Evolutionary conservation across 805 yeast genomes (phyloP).

Genomic region (Debaryomyces castellii): DNA sequence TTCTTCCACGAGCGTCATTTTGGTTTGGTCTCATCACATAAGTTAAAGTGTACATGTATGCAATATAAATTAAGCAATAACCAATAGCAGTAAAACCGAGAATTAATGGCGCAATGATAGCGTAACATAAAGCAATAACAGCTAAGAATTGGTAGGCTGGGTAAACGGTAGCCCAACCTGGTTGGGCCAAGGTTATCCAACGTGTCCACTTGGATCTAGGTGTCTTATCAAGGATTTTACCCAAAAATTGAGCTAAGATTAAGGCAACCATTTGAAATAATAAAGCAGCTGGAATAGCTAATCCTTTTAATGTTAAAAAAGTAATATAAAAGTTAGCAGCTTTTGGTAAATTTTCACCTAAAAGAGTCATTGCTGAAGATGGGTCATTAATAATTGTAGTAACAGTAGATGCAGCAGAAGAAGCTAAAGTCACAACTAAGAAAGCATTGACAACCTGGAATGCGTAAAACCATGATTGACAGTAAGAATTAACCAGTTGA

Average conservation of each 20-base stretch:
- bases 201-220: conserved; percentile 93
- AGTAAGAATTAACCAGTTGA: conserved; percentile 74
- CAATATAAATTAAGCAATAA: conserved; percentile 55
- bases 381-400: conserved; percentile 70
- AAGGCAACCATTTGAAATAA: conserved; percentile 75
- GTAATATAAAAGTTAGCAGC: conserved; percentile 89
- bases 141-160: conserved; percentile 76
- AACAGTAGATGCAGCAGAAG: conserved; percentile 80
- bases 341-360: conserved; percentile 79
- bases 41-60: conserved; percentile 59
- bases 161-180: conserved; percentile 80
- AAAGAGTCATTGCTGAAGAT: conserved; percentile 63
- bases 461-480: conserved; percentile 86
- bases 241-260: conserved; percentile 68
- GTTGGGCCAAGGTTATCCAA: conserved; percentile 58
- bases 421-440: conserved; percentile 77
- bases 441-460: conserved; percentile 91
- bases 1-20: conserved; percentile 69
- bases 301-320: conserved; percentile 79
- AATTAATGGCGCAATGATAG: conserved; percentile 76
- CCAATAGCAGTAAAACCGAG: conserved; percentile 66
- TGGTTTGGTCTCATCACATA: conserved; percentile 59
- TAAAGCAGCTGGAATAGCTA: conserved; percentile 72
- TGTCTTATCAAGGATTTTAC: conserved; percentile 73
- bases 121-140: conserved; percentile 69